Evolutionary conservation across 257 asterid species (phyloP), one percentile per base, ranked within the genome.

Genomic region (Mitragyna speciosa): DNA sequence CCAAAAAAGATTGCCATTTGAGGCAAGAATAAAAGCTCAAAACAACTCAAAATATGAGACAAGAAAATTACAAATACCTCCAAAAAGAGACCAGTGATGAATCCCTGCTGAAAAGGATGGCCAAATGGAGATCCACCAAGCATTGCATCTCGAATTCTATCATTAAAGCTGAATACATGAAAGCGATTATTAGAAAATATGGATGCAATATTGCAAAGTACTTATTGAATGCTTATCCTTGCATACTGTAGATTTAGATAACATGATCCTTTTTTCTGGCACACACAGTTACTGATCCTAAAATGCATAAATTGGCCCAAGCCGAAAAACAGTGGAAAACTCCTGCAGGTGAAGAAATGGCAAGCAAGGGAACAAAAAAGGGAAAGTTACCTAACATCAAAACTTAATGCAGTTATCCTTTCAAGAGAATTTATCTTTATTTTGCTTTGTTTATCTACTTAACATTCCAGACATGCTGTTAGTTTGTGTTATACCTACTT

Each of bases 71-170:
- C 58, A 78, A 87, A 87, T 90, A 93, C 99, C 98, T 95, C 98
- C 87, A 90, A 81, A 58, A 56, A 87, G 78, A 95, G 89, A 82
- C 99, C 99, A 78, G 99, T 93, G 20, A 89, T 80, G 84, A 92
- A 93, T 28, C 99, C 99, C 88, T 95, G 99, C 81, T 93, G 99
- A 79, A 95, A 97, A 78, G 92, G 96, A 85, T 86, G 98, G 73
- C 99, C 98, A 81, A 95, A 95, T 31, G 98, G 99, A 84, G 99
- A 95, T 79, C 98, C 98, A 17, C 99, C 99, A 77, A 93, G 97
- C 87, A 88, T 28, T 78, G 97, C 98, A 80, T 95, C 99, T 52
- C 99, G 96, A 76, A 93, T 91, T 76, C 99, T 93, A 87, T 95
- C 99, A 73, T 95, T 95, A 84, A 95, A 95, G 89, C 99, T 95